Evolutionary conservation across 2,329 filamentous ascomycete genomes (phyloP), one percentile per base, ranked within the genome.

Genomic region (Fusarium buharicum): DNA sequence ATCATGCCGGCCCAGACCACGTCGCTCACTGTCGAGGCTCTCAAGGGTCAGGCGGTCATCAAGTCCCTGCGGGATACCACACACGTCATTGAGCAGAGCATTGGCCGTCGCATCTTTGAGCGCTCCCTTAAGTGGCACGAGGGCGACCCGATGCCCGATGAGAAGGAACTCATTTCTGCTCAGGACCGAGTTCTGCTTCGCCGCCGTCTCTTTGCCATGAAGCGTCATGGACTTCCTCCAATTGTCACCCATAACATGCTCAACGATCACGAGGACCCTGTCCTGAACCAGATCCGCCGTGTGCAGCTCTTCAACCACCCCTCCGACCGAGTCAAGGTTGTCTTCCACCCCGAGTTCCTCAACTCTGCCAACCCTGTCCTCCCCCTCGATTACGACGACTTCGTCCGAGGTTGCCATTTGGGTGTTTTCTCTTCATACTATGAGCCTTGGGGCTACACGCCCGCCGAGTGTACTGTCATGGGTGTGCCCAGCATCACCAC

Each of bases 201-300:
- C 40, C 89, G 95, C 64, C 88, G 95, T 50, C 83, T 99, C 44
- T 99, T 97, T 73, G 95, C 93, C 61, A 97, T 98, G 93, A 98
- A 98, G 83, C 86, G 95, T 49, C 85, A 93, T 75, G 87, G 86
- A 34, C 85, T 98, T 27, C 95, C 95, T 4, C 95, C 95, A 0
- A 96, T 99, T 73, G 94, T 98, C 58, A 99, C 95, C 5, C 95
- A 99, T 83, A 98, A 99, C 84, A 97, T 99, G 94, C 80, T 92
- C 70, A 97, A 97, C 73, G 94, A 98, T 76, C 77, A 85, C 34
- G 94, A 97, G 69, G 95, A 99, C 70, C 95, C 94, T 2, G 92
- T 99, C 45, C 81, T 99, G 62, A 97, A 96, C 82, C 95, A 98
- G 79, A 90, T 99, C 72, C 91, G 95, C 45, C 89, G 95, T 38